phyloP scores from a whole-genome alignment of 1,139 yeast genomes.

The Candida sp. region DNA sequence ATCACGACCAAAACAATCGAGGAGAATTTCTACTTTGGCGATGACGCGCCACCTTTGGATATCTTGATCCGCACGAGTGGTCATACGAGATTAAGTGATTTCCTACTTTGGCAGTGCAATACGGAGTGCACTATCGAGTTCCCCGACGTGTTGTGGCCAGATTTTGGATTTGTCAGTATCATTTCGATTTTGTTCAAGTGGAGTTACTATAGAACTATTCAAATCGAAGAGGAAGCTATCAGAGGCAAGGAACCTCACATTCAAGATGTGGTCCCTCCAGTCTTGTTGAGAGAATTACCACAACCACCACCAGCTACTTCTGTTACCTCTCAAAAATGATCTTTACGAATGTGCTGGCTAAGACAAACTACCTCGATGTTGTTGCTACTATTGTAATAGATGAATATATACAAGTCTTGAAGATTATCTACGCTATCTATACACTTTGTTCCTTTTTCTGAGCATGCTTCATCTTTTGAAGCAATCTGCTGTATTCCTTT shows the following conservation, averaged over 20 bases:
- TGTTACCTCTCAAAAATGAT: background rate
- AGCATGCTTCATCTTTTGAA: conserved; percentile 33
- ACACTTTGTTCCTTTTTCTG: background rate
- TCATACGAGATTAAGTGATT: conserved; percentile 58
- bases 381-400: conserved; percentile 29
- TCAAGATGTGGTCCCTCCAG: conserved; percentile 15
- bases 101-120: conserved; percentile 62
- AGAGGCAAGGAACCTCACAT: conserved; percentile 20
- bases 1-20: conserved; percentile 35
- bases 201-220: conserved; percentile 50
- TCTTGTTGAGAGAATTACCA: conserved; percentile 32
- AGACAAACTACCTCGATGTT: too few relatives aligned
- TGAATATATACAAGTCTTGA: background rate
- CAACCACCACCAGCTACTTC: conserved; percentile 55
- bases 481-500: conserved; percentile 30
- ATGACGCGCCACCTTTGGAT: conserved; percentile 50
- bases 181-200: conserved; percentile 41
- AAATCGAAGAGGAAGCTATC: conserved; percentile 33
- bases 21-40: conserved; percentile 50
- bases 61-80: conserved; percentile 60
- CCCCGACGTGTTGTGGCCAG: conserved; percentile 58
- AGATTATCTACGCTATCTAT: background rate
- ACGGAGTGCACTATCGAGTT: conserved; percentile 52
- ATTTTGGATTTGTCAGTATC: conserved; percentile 46
- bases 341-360: too few relatives aligned